These are phyloP conservation scores for Sphagnum contortum DNA, from an alignment of 225 moss, liverwort and hornwort species.

Conservation along the genomic window DNA sequence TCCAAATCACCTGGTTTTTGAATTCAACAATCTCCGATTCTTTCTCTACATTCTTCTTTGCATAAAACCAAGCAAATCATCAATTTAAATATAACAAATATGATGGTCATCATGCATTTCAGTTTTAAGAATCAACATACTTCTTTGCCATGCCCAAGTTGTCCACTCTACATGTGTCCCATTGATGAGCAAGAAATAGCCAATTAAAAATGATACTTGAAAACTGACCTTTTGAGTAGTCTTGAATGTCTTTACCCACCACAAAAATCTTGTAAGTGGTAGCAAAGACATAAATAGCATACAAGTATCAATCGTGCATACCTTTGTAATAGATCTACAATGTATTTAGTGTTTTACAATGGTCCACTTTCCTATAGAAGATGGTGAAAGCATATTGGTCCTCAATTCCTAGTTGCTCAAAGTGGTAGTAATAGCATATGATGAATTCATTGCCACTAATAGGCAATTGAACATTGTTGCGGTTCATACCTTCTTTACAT, in stretches of 20 bases:
- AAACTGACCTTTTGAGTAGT: no score
- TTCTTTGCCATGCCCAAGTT: neutral
- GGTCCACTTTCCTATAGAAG: neutral
- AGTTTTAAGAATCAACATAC: no score
- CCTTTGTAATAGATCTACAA: constrained; percentile 1
- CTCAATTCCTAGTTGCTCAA: neutral
- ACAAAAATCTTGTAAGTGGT: no score
- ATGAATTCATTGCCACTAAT: constrained; percentile 14
- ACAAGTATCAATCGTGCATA: no score
- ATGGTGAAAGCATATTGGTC: neutral
- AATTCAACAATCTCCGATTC: constrained; percentile 91
- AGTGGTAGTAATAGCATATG: neutral
- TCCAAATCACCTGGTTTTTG: constrained; percentile 85
- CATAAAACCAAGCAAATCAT: constrained; percentile 6
- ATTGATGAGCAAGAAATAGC: no score
- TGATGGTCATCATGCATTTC: neutral
- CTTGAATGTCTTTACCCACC: no score
- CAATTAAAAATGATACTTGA: no score
- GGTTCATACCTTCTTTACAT: constrained; percentile 6
- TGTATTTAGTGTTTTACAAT: neutral
- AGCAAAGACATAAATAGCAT: no score
- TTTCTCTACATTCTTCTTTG: constrained; percentile 81
- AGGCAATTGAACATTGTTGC: constrained; percentile 15
- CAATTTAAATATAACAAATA: neutral
- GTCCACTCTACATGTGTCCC: no score